Evolutionary conservation across 2,329 filamentous ascomycete species (phyloP).

Genomic region (Paecilomyces formosus): DNA sequence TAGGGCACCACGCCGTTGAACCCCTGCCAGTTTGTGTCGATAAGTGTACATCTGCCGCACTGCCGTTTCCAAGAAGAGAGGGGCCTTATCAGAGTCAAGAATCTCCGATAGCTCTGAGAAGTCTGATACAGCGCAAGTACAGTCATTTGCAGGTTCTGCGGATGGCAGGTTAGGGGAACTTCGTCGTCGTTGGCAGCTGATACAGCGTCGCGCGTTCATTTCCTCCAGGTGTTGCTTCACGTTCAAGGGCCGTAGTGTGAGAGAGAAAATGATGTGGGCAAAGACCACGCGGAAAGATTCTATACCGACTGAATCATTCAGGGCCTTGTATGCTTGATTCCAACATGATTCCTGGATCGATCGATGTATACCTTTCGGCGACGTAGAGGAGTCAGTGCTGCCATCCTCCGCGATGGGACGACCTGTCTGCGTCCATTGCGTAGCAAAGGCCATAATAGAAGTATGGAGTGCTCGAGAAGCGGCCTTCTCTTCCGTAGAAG

Average conservation of each 20-base stretch:
- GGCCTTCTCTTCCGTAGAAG: slow-evolving; percentile 27
- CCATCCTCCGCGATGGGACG: slow-evolving; percentile 9
- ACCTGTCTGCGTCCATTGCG: slow-evolving; percentile 27
- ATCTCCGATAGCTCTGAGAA: slow-evolving; percentile 9
- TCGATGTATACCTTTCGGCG: slow-evolving; percentile 24
- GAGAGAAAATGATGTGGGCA: slow-evolving; percentile 40
- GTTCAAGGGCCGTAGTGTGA: slow-evolving; percentile 35
- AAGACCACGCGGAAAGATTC: slow-evolving; percentile 40
- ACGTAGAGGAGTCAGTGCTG: slow-evolving; percentile 4
- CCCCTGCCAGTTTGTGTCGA: slow-evolving; percentile 14
- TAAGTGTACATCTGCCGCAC: slow-evolving; percentile 30
- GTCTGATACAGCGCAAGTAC: neutral
- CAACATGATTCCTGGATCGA: slow-evolving; percentile 32
- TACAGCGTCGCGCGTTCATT: neutral
- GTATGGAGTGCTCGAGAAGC: slow-evolving; percentile 34
- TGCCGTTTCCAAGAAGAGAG: slow-evolving; percentile 33
- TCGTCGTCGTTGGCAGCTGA: neutral
- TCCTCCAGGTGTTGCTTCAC: neutral
- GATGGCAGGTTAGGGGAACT: neutral
- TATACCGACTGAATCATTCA: slow-evolving; percentile 31
- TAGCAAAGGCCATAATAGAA: slow-evolving; percentile 38
- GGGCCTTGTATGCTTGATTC: slow-evolving; percentile 34
- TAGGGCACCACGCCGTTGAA: slow-evolving; percentile 6
- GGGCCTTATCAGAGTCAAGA: slow-evolving; percentile 19
- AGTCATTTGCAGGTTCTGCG: neutral